Evolutionary conservation across 1,284 basidiomycete species (phyloP).

Genomic region (Ganoderma boninense): DNA sequence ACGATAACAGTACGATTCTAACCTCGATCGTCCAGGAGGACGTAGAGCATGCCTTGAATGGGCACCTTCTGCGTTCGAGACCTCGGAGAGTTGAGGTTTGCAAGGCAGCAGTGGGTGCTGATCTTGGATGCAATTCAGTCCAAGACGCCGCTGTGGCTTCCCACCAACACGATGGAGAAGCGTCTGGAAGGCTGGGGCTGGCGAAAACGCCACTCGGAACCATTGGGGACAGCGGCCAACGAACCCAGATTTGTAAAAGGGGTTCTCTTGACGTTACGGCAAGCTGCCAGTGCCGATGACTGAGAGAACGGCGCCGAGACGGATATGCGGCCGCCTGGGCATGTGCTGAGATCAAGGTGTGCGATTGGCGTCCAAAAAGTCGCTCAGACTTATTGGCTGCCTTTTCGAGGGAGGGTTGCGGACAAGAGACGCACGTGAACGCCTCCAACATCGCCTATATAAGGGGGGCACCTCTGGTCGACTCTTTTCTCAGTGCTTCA

Average conservation of each 20-base stretch:
- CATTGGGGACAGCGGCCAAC: background rate
- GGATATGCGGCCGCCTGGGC: constrained; percentile 6
- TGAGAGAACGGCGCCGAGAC: constrained; percentile 10
- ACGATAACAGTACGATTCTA: background rate
- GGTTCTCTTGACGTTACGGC: constrained; percentile 15
- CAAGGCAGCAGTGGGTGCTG: background rate
- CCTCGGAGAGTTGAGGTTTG: background rate
- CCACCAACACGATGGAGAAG: background rate
- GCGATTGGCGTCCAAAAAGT: constrained; percentile 27
- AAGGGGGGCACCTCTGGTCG: constrained; percentile 8
- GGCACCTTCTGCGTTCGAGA: background rate
- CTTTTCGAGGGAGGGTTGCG: constrained; percentile 15
- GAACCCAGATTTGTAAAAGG: background rate
- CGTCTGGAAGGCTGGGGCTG: background rate
- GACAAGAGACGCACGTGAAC: constrained; percentile 26
- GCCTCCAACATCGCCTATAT: constrained; percentile 24
- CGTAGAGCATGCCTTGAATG: background rate
- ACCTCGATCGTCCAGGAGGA: background rate
- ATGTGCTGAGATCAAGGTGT: constrained; percentile 18
- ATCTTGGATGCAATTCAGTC: constrained; percentile 1
- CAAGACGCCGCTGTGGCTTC: background rate
- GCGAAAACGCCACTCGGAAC: constrained; percentile 11
- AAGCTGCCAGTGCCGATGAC: constrained; percentile 14
- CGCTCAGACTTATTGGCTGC: constrained; percentile 27
- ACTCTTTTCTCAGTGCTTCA: constrained; percentile 17